These are phyloP conservation scores for Danielia oregonensis DNA, from an alignment of 805 yeast species.

Conservation along the genomic window DNA sequence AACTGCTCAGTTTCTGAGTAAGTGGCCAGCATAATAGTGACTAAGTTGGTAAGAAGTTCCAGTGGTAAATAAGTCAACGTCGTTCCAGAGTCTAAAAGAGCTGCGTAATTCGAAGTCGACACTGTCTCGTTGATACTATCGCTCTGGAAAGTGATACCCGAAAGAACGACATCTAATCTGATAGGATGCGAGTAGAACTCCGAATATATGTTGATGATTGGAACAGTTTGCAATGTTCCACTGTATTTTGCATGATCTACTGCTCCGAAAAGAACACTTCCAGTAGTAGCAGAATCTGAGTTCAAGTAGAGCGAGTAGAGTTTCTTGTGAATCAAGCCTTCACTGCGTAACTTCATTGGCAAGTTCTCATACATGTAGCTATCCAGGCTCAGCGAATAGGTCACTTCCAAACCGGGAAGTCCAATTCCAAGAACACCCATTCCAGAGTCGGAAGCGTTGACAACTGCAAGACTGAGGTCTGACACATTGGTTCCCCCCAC, in stretches of 20 bases:
- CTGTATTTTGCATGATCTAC: constrained; percentile 40
- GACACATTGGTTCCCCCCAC: constrained; percentile 48
- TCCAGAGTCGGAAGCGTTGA: constrained; percentile 57
- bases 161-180: constrained; percentile 47
- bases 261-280: constrained; percentile 41
- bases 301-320: constrained; percentile 65
- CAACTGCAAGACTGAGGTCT: constrained; percentile 69
- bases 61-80: constrained; percentile 48
- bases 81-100: constrained; percentile 51
- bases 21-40: constrained; percentile 4
- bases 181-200: constrained; percentile 27
- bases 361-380: constrained; percentile 52
- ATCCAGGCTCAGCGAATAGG: constrained; percentile 25
- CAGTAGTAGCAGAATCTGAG: constrained; percentile 24
- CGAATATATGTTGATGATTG: constrained; percentile 35
- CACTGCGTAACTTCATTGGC: constrained; percentile 55
- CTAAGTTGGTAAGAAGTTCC: constrained; percentile 18
- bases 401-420: constrained; percentile 62
- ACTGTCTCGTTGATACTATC: constrained; percentile 7
- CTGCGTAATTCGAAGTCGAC: constrained; percentile 6
- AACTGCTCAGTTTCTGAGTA: constrained; percentile 1
- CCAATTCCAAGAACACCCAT: constrained; percentile 78
- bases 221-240: constrained; percentile 31
- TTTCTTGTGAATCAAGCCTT: constrained; percentile 52
- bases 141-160: constrained; percentile 25